Evolutionary conservation across 192 early-diverging fungal species (phyloP), one percentile per base, ranked within the genome.

Genomic region (Rhizoclosmatium globosum): DNA sequence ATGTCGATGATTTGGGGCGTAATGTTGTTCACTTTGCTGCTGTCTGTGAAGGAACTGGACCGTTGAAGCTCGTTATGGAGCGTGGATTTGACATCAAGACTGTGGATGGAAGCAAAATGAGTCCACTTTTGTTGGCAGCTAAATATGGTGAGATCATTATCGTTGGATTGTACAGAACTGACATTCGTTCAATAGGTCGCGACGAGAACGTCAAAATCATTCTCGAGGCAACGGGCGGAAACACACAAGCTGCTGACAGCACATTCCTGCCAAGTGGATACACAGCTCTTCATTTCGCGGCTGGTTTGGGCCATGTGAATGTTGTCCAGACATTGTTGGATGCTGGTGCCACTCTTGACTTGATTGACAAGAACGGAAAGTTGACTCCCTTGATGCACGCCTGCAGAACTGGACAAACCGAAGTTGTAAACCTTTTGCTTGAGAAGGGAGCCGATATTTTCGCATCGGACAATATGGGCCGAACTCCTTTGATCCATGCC

Each of bases 11-110:
- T 2, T 62, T 78, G n/a, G 81, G 83, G 0, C 81, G 89, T 39
- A 85, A 82, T 11, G 78, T 84, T 9, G 74, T 84, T 2, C 87
- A 89, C 68, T 90, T 85, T 82, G 86, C 89, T 15, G 87, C 86
- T 21, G 85, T 71, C 6, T 84, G 83, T 61, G 71, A 82, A 46
- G 81, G 83, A 39, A 66, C 86, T 23, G 86, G 39, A 19, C 81
- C 81, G 23, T 71, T 90, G n/a, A 64, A 86, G n/a, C 85, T 74
- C 48, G 62, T 90, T 61, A 45, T 87, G 7, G 79, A 74, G 2
- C 21, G 80, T 50, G 75, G 77, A 1, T 74, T 80, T 58, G 84
- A 85, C 2, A 61, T 80, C 3, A 47, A 69, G n/a, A 56, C 46
- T 19, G 71, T 60, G 4, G 89, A 89, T 74, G 76, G 61, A 42